phyloP scores from a whole-genome alignment of 129 eudicot genomes.

The Helianthus tuberosus region DNA sequence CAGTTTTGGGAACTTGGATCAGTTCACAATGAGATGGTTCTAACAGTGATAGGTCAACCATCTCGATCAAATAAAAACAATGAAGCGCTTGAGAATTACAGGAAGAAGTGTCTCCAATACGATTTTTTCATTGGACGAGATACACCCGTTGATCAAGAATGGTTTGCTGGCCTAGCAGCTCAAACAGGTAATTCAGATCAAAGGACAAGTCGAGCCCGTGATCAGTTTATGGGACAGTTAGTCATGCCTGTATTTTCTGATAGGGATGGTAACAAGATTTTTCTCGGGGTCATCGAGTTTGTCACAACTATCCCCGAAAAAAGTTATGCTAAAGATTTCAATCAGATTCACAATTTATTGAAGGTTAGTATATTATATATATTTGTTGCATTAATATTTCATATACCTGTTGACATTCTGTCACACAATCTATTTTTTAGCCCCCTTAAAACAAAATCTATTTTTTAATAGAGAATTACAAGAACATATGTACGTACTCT shows the following conservation, averaged over 20 bases:
- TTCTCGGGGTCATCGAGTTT: background rate
- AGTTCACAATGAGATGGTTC: background rate
- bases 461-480: too few species aligned
- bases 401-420: too few species aligned
- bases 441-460: too few species aligned
- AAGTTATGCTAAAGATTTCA: background rate
- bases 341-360: too few species aligned
- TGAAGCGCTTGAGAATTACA: background rate
- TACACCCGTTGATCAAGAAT: background rate
- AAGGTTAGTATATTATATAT: too few species aligned
- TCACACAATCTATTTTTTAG: too few species aligned
- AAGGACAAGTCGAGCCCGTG: background rate
- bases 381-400: too few species aligned
- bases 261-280: background rate
- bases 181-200: background rate
- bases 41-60: background rate
- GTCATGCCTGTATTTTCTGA: background rate
- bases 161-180: background rate
- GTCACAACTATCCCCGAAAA: background rate
- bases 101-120: background rate
- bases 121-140: background rate
- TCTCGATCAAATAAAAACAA: background rate
- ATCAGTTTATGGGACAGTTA: background rate
- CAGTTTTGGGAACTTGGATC: background rate
- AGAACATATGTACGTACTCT: too few species aligned